Base-by-base conservation (phyloP, 129 eudicot genomes). In the Helichrysum umbraculigerum region DNA sequence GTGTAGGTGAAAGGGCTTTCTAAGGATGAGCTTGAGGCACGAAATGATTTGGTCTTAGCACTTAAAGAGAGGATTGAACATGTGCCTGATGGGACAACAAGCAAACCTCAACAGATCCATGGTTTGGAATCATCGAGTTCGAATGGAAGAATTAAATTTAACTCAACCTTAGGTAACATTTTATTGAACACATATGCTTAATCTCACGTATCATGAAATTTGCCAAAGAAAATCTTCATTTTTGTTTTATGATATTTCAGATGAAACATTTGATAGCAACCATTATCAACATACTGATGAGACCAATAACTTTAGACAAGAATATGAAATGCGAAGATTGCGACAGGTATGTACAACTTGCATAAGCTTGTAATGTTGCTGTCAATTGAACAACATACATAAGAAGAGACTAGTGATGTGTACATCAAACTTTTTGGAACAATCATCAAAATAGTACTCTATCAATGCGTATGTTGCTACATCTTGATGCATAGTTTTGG, bases 281-380 rank as follows among this genome's bases (percentile, higher is more conserved):
- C 88, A 90, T 85, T 93, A 88, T 73, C 89, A 90, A 75, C 93
- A 87, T 75, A 87, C 86, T 42, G 92, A 90, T 76, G 89, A 90
- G 84, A 88, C 98, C 6, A 85, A 90, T 76, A 85, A 91, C 29
- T 93, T 90, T 79, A 93, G 90, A 84, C 82, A 82, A 52, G 98
- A 88, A 79, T 88, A 85, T 83, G 97, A 93, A 83, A 93, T 90
- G 97, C 85, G 97, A 57, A 90, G 88, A 90, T 78, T 93, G 74
- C 87, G 73, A 71, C 98, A 93, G 96, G 98, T 82, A 81, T 82
- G 88, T 65, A 57, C 63, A 61, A 61, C 66, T 22, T 25, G 33
- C 17, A 9, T 61, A 25, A 9, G 17, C 4, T 63, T 30, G 11
- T 57, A 16, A 70, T 74, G 60, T 8, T 66, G 21, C n/a, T 12